phyloP scores from a whole-genome alignment of 768 basidiomycete genomes.

The Amanita pallidorosea region DNA sequence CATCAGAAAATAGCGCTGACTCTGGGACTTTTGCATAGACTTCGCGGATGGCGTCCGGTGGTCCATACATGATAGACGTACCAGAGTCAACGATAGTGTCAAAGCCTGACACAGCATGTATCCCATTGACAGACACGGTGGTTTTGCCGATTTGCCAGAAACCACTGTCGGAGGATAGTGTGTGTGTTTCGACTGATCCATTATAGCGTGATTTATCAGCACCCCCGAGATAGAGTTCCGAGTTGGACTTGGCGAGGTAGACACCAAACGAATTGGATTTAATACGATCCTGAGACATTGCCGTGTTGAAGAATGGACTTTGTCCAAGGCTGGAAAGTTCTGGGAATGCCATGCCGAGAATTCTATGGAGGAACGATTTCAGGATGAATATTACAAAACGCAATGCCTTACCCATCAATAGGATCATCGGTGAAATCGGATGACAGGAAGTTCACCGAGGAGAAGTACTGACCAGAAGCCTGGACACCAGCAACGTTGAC shows the following conservation, averaged over 20 bases:
- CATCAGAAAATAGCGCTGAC: slow-evolving; percentile 10
- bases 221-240: slow-evolving; percentile 44
- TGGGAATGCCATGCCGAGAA: slow-evolving; percentile 26
- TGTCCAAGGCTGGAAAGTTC: slow-evolving; percentile 19
- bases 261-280: slow-evolving; percentile 30
- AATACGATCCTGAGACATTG: slow-evolving; percentile 21
- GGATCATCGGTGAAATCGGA: not conserved
- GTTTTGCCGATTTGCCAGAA: slow-evolving; percentile 17
- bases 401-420: not conserved
- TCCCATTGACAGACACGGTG: slow-evolving; percentile 9
- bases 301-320: slow-evolving; percentile 29
- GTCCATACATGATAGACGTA: slow-evolving; percentile 23
- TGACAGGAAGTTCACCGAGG: not conserved
- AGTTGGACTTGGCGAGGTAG: slow-evolving; percentile 25
- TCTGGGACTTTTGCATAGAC: slow-evolving; percentile 17
- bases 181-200: slow-evolving; percentile 24
- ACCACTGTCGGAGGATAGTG: slow-evolving; percentile 13
- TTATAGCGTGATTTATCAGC: slow-evolving; percentile 33
- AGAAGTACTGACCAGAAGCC: not conserved
- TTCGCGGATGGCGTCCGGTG: slow-evolving; percentile 9
- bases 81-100: slow-evolving; percentile 26
- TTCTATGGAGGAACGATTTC: slow-evolving; percentile 1
- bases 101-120: slow-evolving; percentile 6
- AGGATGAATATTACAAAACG: slow-evolving; percentile 8
- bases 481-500: not conserved